Evolutionary conservation across 2,329 filamentous ascomycete species (phyloP), one percentile per base, ranked within the genome.

Genomic region (Ceratocystis eucalypticola): DNA sequence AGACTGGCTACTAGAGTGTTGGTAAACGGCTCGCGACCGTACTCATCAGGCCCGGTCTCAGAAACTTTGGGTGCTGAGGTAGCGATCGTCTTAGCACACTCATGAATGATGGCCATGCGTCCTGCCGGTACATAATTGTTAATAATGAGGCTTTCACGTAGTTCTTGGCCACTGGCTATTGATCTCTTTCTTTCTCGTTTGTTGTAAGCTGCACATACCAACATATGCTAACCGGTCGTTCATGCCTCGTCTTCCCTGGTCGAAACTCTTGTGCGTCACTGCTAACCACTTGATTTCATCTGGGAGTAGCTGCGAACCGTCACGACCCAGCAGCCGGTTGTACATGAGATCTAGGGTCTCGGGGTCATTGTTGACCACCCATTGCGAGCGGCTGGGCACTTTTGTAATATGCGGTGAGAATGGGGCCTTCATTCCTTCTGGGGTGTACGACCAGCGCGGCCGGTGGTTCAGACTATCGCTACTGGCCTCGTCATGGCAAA

Each of bases 231-330:
- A 79, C 69, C 90, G 84, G 73, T 96, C 93, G 75, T 99, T 99
- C 78, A 93, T 96, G 0, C 93, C 93, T 80, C 92, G 87, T 73
- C 91, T 82, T 64, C 92, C 94, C 74, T 97, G 91, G 74, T 99
- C 93, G 73, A 96, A 97, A 77, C 91, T 96, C 83, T 97, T 97
- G 76, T 97, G 94, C 70, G 94, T 99, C 66, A 99, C 84, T 37
- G 92, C 92, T 72, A 97, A 79, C 94, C 94, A 99, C 78, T 96
- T 97, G 69, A 94, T 81, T 77, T 99, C 93, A 17, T 96, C 92
- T 1, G 88, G 86, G 67, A 99, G 80, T 74, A 94, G 75, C 71
- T 82, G 83, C 70, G 88, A 84, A 67, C 89, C 89, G 59, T 82
- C 85, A 61, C 79, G 80, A 5, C 92, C 93, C 66, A 97, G 77